These are phyloP conservation scores for Rhizopogon roseolus DNA, from an alignment of 768 basidiomycete genomes.

Conservation along the genomic window DNA sequence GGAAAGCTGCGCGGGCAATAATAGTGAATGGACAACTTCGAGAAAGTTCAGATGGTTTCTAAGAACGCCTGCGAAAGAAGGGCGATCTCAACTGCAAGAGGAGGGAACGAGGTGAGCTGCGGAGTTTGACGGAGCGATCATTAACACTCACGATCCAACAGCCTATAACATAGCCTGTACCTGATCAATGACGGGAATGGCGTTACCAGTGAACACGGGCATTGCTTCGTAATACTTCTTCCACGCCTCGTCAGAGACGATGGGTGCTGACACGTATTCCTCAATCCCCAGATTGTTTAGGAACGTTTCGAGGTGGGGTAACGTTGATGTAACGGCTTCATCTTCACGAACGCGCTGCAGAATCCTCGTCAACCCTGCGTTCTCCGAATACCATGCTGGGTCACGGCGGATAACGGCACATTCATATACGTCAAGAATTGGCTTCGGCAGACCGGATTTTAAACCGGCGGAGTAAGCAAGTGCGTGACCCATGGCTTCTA, in stretches of 20 bases:
- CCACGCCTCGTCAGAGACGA: conserved; percentile 47
- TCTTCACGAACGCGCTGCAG: conserved; percentile 46
- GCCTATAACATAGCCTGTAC: conserved; percentile 40
- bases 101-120: conserved; percentile 1
- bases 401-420: conserved; percentile 48
- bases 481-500: conserved; percentile 63
- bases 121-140: neutral
- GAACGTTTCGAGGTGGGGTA: conserved; percentile 37
- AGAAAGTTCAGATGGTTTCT: neutral
- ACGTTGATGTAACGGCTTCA: conserved; percentile 36
- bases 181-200: conserved; percentile 30
- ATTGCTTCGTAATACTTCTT: conserved; percentile 38
- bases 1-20: conserved; percentile 2
- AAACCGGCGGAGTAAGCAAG: conserved; percentile 54
- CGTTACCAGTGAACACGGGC: conserved; percentile 39
- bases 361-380: conserved; percentile 42
- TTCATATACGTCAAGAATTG: conserved; percentile 54
- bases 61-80: conserved; percentile 2
- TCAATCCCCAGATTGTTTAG: conserved; percentile 42
- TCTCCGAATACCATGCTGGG: conserved; percentile 56
- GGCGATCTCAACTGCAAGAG: conserved; percentile 3
- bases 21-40: neutral
- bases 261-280: conserved; percentile 48
- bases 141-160: conserved; percentile 9
- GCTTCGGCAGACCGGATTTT: conserved; percentile 36